Conservation (phyloP, 306 rosid species). For the Cucurbita maxima region DNA sequence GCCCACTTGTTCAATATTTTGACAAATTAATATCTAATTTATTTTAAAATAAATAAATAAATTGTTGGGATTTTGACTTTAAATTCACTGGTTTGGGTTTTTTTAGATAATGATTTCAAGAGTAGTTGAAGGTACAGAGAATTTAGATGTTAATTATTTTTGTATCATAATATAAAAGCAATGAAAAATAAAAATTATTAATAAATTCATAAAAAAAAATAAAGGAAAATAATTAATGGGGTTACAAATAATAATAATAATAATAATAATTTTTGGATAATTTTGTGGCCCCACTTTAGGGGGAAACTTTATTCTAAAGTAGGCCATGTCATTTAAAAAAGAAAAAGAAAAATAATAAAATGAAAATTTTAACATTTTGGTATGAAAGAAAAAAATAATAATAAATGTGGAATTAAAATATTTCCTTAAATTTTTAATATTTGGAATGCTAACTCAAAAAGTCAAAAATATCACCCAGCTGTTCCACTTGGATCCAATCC, state of each 20-base stretch:
- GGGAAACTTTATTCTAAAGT: not conserved
- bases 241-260: no score
- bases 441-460: not conserved
- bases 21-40: not conserved
- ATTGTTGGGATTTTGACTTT: not conserved
- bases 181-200: not conserved
- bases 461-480: conserved; percentile 7
- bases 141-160: not conserved
- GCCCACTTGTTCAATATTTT: not conserved
- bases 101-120: no score
- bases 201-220: not conserved
- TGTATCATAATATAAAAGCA: not conserved
- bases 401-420: not conserved
- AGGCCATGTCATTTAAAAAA: not conserved
- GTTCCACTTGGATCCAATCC: not conserved
- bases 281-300: not conserved
- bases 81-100: not conserved
- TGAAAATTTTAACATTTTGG: not conserved
- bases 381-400: not conserved
- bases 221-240: no score
- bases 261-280: not conserved
- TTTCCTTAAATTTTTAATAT: not conserved
- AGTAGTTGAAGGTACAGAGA: not conserved
- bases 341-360: not conserved
- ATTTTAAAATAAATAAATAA: not conserved